A percentile compares a stretch with the other conserved stretches of the same genome.
Evolutionary conservation across 805 yeast species (phyloP).

Genomic region (Limtongia smithiae): DNA sequence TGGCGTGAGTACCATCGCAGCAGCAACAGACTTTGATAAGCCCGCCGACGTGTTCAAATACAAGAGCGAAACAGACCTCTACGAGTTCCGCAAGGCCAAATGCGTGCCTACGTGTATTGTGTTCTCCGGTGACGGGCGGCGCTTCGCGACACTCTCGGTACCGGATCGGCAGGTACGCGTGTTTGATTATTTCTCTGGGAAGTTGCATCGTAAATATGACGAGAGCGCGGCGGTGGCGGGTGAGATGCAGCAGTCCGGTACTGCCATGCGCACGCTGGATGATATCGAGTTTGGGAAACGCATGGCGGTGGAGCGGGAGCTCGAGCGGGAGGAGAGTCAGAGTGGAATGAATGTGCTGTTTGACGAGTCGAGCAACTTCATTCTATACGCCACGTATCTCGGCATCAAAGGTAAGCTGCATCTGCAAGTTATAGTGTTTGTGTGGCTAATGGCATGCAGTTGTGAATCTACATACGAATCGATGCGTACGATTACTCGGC

Average conservation of each 20-base stretch:
- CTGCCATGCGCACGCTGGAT: conserved; percentile 25
- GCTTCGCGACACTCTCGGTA: conserved; percentile 36
- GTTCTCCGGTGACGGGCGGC: conserved; percentile 34
- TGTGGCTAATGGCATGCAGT: conserved; percentile 7
- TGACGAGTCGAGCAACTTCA: conserved; percentile 36
- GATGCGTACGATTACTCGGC: conserved; percentile 34
- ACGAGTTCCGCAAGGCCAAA: conserved; percentile 39
- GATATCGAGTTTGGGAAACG: conserved; percentile 35
- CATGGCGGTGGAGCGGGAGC: conserved; percentile 32
- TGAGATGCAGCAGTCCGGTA: conserved; percentile 34
- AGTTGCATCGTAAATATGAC: conserved; percentile 35
- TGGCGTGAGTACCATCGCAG: neutral
- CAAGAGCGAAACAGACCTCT: conserved; percentile 43
- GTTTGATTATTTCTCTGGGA: conserved; percentile 40
- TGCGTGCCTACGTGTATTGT: conserved; percentile 30
- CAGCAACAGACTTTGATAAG: conserved; percentile 15
- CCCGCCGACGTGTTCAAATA: conserved; percentile 36
- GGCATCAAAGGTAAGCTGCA: conserved; percentile 34
- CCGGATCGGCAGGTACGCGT: conserved; percentile 39
- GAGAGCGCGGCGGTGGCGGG: conserved; percentile 32
- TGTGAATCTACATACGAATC: conserved; percentile 33
- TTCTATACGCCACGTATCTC: conserved; percentile 33
- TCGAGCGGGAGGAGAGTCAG: conserved; percentile 11
- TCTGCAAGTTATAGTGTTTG: neutral
- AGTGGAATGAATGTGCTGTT: conserved; percentile 30